Percentiles rank a stretch among this genome's conserved stretches.
These are phyloP conservation scores for Graphilbum ipis-grandicollis DNA, from an alignment of 2,329 filamentous ascomycete genomes.

Conservation along the genomic window DNA sequence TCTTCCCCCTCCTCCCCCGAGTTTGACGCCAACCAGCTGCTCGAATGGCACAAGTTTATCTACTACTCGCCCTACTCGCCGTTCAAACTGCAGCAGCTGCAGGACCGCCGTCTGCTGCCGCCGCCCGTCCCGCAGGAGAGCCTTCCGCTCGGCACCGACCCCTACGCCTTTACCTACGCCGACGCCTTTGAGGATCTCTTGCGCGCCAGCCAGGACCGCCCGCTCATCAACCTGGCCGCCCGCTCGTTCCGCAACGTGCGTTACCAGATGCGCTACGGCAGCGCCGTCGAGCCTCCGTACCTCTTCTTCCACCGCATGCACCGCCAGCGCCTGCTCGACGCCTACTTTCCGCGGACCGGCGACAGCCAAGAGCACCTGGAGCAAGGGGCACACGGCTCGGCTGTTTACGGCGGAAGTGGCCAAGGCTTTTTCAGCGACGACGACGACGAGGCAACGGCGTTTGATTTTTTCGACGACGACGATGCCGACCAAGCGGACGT, in stretches of 20 bases:
- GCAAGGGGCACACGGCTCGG: too few species aligned
- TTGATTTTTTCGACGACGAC: constrained; percentile 1
- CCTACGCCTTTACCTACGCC: constrained; percentile 29
- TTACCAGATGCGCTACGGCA: constrained; percentile 8
- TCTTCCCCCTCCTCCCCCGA: constrained; percentile 6
- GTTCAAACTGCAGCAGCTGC: constrained; percentile 18
- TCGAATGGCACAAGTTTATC: constrained; percentile 18
- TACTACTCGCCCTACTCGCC: constrained; percentile 26
- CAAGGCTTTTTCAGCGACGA: too few species aligned
- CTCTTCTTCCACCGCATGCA: constrained; percentile 22
- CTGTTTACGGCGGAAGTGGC: too few species aligned
- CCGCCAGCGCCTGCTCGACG: constrained; percentile 19
- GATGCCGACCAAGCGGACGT: not conserved
- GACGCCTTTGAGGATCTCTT: constrained; percentile 43
- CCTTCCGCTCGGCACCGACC: constrained; percentile 18
- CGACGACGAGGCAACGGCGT: not conserved
- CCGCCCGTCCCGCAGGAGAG: constrained; percentile 28
- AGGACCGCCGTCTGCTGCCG: constrained; percentile 16
- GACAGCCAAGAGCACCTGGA: not conserved
- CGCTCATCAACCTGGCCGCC: constrained; percentile 21
- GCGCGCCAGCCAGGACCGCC: constrained; percentile 23
- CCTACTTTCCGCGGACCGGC: constrained; percentile 13
- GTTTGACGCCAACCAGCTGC: constrained; percentile 9
- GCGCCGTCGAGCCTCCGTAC: constrained; percentile 19
- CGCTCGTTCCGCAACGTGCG: constrained; percentile 16